Conservation (phyloP, 2,329 filamentous ascomycete genomes). For the Aspergillus pseudoviridinutans region DNA sequence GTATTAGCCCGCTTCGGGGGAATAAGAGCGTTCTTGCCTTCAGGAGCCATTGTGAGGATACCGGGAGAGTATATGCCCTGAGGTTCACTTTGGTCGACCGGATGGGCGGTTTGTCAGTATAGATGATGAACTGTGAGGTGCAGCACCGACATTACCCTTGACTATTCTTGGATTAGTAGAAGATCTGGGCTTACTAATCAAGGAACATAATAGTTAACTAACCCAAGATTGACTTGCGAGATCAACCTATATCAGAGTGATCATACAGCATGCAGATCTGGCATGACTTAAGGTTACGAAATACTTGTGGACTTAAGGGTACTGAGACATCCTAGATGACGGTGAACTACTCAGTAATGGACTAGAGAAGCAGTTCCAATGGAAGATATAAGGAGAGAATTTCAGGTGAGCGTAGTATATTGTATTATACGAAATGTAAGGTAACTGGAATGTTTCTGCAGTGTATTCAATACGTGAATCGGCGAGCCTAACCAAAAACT, state of each 20-base stretch:
- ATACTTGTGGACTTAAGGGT: not conserved
- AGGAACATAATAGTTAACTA: no score
- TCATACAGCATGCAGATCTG: not conserved
- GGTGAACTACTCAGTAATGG: not conserved
- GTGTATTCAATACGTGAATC: not conserved
- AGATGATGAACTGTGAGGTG: not conserved
- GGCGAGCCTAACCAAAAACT: not conserved
- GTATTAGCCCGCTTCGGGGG: constrained; percentile 76
- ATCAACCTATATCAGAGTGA: not conserved
- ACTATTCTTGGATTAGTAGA: not conserved
- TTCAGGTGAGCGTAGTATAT: not conserved
- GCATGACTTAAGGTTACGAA: not conserved
- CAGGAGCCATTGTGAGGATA: constrained; percentile 32
- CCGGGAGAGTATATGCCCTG: constrained; percentile 6
- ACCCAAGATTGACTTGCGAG: not conserved
- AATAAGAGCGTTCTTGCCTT: constrained; percentile 48
- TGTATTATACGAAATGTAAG: not conserved
- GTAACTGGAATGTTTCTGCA: not conserved
- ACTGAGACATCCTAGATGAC: not conserved
- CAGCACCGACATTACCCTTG: not conserved
- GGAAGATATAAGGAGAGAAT: not conserved
- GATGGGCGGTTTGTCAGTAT: not conserved
- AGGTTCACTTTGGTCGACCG: not conserved
- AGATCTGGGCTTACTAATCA: not conserved
- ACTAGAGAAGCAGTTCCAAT: not conserved